Evolutionary conservation across 495 filamentous ascomycete species (phyloP).

Genomic region (Oidiodendron maius): DNA sequence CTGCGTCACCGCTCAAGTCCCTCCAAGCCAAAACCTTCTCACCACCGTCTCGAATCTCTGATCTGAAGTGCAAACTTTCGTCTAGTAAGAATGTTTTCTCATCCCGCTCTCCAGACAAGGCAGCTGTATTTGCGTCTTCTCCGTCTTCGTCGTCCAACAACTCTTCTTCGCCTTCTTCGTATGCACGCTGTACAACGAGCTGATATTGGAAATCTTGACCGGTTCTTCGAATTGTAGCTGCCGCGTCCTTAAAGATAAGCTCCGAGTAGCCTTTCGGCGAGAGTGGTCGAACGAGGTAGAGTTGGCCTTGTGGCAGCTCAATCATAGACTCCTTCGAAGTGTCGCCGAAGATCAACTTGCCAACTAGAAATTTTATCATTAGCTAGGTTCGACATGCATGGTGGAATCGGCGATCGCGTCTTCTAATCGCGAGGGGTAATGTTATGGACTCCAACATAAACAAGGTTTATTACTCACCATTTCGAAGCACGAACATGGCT

Average conservation of each 20-base stretch:
- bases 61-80: conserved; percentile 81
- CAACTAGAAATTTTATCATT: conserved; percentile 47
- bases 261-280: conserved; percentile 97
- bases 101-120: conserved; percentile 69
- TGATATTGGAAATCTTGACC: conserved; percentile 95
- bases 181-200: conserved; percentile 90
- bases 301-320: conserved; percentile 89
- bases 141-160: conserved; percentile 75
- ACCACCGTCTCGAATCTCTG: conserved; percentile 68
- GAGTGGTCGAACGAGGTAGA: conserved; percentile 90
- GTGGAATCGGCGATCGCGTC: conserved; percentile 7
- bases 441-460: conserved; percentile 28
- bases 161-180: conserved; percentile 95
- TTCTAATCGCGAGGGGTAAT: conserved; percentile 19
- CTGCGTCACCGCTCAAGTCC: conserved; percentile 86
- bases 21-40: conserved; percentile 89
- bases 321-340: conserved; percentile 89
- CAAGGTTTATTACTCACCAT: conserved; percentile 40
- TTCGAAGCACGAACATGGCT: conserved; percentile 67
- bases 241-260: conserved; percentile 97
- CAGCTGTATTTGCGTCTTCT: conserved; percentile 67
- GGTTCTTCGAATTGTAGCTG: conserved; percentile 83
- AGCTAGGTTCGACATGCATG: conserved; percentile 1
- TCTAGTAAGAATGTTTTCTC: conserved; percentile 96
- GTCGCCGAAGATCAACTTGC: conserved; percentile 89